These are phyloP conservation scores for Zymoseptoria pseudotritici DNA, from an alignment of 2,329 filamentous ascomycete species.

Conservation along the genomic window DNA sequence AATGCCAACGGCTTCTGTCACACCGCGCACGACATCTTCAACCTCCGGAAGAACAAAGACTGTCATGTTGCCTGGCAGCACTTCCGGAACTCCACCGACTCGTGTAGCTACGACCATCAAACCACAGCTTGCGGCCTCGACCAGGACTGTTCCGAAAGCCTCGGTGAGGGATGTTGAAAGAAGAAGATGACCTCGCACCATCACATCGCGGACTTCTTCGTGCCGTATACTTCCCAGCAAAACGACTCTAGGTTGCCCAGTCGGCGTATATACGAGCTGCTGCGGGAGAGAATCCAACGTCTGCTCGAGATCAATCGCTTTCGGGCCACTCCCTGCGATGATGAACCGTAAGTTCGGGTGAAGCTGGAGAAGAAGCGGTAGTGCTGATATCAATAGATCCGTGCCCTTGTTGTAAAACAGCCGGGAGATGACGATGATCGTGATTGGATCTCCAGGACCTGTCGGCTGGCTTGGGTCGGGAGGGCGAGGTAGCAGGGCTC, in stretches of 20 bases:
- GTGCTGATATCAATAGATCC: constrained; percentile 90
- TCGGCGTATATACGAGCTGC: constrained; percentile 33
- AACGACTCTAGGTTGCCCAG: constrained; percentile 81
- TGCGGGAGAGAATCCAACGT: constrained; percentile 65
- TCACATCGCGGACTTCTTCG: constrained; percentile 93
- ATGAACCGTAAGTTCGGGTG: constrained; percentile 95
- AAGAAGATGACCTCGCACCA: constrained; percentile 95
- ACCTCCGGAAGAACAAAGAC: constrained; percentile 95
- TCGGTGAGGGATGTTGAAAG: constrained; percentile 92
- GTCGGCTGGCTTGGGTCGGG: constrained; percentile 59
- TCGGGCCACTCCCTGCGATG: constrained; percentile 90
- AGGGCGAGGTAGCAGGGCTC: constrained; percentile 34
- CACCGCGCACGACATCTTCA: constrained; percentile 85
- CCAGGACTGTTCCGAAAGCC: constrained; percentile 95
- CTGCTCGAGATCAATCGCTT: constrained; percentile 95
- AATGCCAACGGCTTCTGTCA: constrained; percentile 78
- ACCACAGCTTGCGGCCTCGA: constrained; percentile 92
- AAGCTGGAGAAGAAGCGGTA: constrained; percentile 80
- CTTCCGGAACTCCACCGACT: constrained; percentile 93
- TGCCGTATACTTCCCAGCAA: constrained; percentile 88
- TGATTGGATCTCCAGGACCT: constrained; percentile 78
- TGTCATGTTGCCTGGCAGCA: constrained; percentile 93
- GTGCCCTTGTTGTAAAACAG: constrained; percentile 99
- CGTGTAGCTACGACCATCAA: constrained; percentile 95
- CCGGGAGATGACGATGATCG: constrained; percentile 92